Conservation (phyloP, 139 green algal species). For the Coelastrella sp. region DNA sequence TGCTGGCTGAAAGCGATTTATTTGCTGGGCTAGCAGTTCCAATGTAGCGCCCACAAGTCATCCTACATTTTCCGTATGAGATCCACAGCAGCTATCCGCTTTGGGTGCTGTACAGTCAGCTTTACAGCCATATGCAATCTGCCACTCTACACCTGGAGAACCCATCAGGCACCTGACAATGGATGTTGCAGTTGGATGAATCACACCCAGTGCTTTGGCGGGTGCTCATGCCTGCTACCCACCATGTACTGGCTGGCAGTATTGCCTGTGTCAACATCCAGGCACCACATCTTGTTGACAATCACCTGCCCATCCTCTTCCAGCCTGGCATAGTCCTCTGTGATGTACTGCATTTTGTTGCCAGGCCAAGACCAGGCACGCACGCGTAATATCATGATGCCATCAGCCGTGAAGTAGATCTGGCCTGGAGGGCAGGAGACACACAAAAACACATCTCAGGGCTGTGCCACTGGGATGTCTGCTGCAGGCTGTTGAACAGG, state of each 20-base stretch:
- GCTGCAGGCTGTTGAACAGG: too few relatives aligned
- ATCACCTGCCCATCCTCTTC: conserved; percentile 12
- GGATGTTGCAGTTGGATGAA: too few relatives aligned
- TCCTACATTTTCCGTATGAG: too few relatives aligned
- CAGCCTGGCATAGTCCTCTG: not conserved
- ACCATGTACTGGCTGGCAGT: conserved; percentile 5
- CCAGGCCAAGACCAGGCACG: not conserved
- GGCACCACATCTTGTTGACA: not conserved
- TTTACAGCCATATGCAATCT: too few relatives aligned
- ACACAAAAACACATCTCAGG: not conserved
- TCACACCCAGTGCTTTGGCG: not conserved
- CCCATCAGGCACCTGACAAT: too few relatives aligned
- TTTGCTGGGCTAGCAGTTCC: too few relatives aligned
- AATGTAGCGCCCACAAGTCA: too few relatives aligned
- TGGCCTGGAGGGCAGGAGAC: not conserved
- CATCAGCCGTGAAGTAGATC: conserved; percentile 18
- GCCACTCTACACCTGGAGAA: too few relatives aligned
- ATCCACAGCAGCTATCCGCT: too few relatives aligned
- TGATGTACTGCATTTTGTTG: not conserved
- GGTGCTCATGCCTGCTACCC: not conserved
- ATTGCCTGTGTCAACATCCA: conserved; percentile 17
- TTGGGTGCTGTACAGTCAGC: too few relatives aligned
- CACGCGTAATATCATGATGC: not conserved
- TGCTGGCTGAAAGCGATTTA: too few relatives aligned
- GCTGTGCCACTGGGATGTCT: not conserved